phyloP scores from a whole-genome alignment of 2,329 filamentous ascomycete genomes.

The Phoma sp. region DNA sequence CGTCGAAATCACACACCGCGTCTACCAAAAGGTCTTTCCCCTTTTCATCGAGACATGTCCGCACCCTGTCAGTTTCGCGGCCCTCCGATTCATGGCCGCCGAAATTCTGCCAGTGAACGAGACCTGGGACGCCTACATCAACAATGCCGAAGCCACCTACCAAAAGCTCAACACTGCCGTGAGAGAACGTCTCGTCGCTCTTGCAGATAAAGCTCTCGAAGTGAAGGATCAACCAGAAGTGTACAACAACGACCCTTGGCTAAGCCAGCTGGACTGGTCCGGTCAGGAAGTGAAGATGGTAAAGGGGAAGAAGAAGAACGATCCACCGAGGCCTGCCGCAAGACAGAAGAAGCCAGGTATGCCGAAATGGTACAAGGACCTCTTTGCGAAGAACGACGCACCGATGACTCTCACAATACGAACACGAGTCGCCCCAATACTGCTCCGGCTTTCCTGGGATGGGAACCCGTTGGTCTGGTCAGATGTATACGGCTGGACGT shows the following conservation, averaged over 20 bases:
- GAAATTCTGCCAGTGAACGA: constrained; percentile 91
- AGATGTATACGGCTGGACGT: constrained; percentile 91
- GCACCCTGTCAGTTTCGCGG: constrained; percentile 96
- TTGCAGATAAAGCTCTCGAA: constrained; percentile 80
- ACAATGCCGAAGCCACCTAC: constrained; percentile 86
- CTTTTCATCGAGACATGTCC: constrained; percentile 89
- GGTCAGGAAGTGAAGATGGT: constrained; percentile 90
- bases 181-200: constrained; percentile 72
- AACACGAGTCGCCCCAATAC: constrained; percentile 83
- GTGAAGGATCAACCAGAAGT: constrained; percentile 72
- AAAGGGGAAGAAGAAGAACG: constrained; percentile 87
- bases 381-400: constrained; percentile 74
- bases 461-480: constrained; percentile 92
- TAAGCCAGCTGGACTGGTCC: constrained; percentile 93
- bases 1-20: constrained; percentile 87
- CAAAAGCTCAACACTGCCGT: constrained; percentile 79
- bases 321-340: constrained; percentile 77
- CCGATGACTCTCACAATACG: constrained; percentile 83
- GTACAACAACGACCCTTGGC: constrained; percentile 85
- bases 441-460: constrained; percentile 88
- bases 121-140: constrained; percentile 85
- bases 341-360: constrained; percentile 93
- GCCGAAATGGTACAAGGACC: constrained; percentile 94
- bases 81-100: constrained; percentile 88
- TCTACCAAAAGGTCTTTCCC: constrained; percentile 94